These are phyloP conservation scores for Rhododendron ovatum DNA, from an alignment of 148 eudicot species.

Conservation along the genomic window DNA sequence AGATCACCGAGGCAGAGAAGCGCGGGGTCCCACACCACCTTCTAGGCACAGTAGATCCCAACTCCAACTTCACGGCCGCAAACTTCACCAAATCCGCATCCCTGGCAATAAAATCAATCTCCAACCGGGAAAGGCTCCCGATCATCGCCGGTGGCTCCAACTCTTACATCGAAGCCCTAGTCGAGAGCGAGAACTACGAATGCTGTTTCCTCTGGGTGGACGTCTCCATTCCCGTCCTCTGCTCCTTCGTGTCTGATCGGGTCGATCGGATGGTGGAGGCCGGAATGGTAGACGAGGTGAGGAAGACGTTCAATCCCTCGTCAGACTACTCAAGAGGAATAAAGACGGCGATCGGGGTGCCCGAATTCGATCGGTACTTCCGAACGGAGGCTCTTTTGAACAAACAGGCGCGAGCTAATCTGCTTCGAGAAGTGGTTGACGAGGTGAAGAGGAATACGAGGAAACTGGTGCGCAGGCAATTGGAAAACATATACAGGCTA, in stretches of 20 bases:
- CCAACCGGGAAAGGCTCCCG: slow-evolving; percentile 36
- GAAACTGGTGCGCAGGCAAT: slow-evolving; percentile 40
- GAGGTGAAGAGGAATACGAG: slow-evolving; percentile 49
- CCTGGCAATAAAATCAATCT: slow-evolving; percentile 31
- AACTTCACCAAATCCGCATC: slow-evolving; percentile 53
- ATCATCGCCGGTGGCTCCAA: slow-evolving; percentile 82
- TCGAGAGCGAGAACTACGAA: slow-evolving; percentile 30
- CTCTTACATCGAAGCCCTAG: slow-evolving; percentile 48
- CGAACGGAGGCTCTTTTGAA: slow-evolving; percentile 20
- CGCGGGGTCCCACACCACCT: slow-evolving; percentile 76
- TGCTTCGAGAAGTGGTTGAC: slow-evolving; percentile 33
- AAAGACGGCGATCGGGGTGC: slow-evolving; percentile 64
- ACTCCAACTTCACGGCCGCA: slow-evolving; percentile 42
- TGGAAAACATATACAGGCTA: slow-evolving; percentile 46
- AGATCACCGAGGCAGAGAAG: slow-evolving; percentile 56
- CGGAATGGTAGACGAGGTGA: slow-evolving; percentile 59
- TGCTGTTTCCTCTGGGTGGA: slow-evolving; percentile 82
- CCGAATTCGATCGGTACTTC: slow-evolving; percentile 54
- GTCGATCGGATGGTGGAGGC: slow-evolving; percentile 63
- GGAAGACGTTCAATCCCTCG: slow-evolving; percentile 24
- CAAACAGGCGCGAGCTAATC: slow-evolving; percentile 16
- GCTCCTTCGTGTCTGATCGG: slow-evolving; percentile 39
- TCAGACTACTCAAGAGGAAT: slow-evolving; percentile 58
- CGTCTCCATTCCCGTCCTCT: slow-evolving; percentile 39
- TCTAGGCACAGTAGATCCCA: slow-evolving; percentile 42